Conservation (phyloP, 2,329 filamentous ascomycete species). For the Pseudogymnoascus pannorum region DNA sequence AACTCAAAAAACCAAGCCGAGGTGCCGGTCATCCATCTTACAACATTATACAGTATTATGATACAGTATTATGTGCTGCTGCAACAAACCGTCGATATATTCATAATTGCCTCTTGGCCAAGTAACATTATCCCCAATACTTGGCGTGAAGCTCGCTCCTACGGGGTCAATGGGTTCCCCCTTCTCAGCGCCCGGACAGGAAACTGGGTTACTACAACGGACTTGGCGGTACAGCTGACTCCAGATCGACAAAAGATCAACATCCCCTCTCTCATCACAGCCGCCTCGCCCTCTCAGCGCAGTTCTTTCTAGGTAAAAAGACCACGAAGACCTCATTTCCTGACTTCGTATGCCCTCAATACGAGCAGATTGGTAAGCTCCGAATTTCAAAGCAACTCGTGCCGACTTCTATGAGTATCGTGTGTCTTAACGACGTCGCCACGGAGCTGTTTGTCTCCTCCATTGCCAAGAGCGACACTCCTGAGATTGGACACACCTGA, state of each 20-base stretch:
- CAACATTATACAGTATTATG: not conserved
- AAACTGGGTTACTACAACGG: too few relatives aligned
- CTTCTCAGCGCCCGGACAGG: not conserved
- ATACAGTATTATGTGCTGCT: too few relatives aligned
- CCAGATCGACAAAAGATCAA: not conserved
- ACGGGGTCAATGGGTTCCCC: not conserved
- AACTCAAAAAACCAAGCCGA: not conserved
- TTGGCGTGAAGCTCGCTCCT: not conserved
- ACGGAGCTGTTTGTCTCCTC: not conserved
- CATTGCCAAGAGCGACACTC: not conserved
- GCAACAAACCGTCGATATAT: not conserved
- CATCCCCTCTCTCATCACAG: not conserved
- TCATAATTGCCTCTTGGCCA: not conserved
- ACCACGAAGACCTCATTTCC: not conserved
- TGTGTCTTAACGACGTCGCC: not conserved
- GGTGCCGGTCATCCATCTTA: not conserved
- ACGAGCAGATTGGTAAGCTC: too few relatives aligned
- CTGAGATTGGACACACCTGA: not conserved
- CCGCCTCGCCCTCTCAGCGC: not conserved
- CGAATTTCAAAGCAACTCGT: too few relatives aligned
- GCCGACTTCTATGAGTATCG: too few relatives aligned
- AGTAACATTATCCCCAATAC: not conserved
- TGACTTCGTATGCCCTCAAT: too few relatives aligned
- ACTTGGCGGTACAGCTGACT: slow-evolving; percentile 1
- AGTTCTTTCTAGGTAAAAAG: not conserved